Base-by-base conservation (phyloP, 2,329 filamentous ascomycete species). In the Ophiosphaerella herpotricha region DNA sequence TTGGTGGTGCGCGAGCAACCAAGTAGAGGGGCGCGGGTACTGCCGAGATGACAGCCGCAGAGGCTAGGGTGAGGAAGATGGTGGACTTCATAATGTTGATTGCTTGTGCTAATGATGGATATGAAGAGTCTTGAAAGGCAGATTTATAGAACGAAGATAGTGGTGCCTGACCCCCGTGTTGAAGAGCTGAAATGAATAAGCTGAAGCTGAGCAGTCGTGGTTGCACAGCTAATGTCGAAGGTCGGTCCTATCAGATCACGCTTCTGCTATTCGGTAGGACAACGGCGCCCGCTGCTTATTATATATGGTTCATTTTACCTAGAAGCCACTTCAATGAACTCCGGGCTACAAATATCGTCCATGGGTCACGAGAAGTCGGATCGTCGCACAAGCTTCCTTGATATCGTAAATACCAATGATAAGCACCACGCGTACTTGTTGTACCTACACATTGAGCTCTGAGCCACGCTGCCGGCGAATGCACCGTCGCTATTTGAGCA, bases 1-100 rank as follows among this genome's bases (percentile, higher is more conserved):
- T 83, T 7, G 87, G 83, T 70, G 80, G 78, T 12, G 76, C 67
- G 14, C 75, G 74, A n/a, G 61, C 48, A 5, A 54, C 52, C 24
- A 71, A 66, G 7, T 52, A 7, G 13, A 48, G 51, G 43, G 70
- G 63, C 26, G 67, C 57, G 23, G 71, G 68, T 9, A 67, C 62
- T 11, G 71, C 70, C 23, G 61, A 55, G 32, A 57, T 54, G 21
- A 70, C 35, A 24, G 62, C 61, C 13, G 55, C 50, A 4, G 66
- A 54, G 32, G 61, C 59, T 18, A 71, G 52, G 18, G 59, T 43
- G 50, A 67, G 45, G 42, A 64, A 41, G 49, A 68, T 49, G 42
- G 66, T 44, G 39, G 58, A 58, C 57, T 72, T 71, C 69, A 73
- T 72, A 13, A 21, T 46, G 36, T 32, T 39, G 37, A 47, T 35